A percentile compares a stretch with the other conserved stretches of the same genome.
Conservation (phyloP, 768 basidiomycete genomes). For the Termitomyces sp. region DNA sequence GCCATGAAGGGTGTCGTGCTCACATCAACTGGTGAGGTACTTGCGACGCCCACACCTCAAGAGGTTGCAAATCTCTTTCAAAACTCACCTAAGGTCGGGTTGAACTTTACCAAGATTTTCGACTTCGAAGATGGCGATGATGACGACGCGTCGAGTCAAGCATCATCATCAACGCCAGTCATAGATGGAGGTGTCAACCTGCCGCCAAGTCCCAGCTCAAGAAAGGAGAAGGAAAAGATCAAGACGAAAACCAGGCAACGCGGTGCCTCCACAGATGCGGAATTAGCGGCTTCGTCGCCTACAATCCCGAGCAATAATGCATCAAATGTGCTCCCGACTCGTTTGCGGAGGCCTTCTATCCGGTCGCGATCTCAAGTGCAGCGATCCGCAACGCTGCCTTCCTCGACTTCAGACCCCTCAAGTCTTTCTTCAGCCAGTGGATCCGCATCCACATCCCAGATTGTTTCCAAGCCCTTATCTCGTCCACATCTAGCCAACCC, state of each 20-base stretch:
- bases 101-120: slow-evolving; percentile 77
- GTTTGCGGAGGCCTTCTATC: slow-evolving; percentile 54
- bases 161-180: slow-evolving; percentile 16
- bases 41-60: slow-evolving; percentile 65
- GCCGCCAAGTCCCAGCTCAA: slow-evolving; percentile 43
- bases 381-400: slow-evolving; percentile 18
- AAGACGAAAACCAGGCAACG: slow-evolving; percentile 16
- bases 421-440: slow-evolving; percentile 17
- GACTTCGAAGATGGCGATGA: slow-evolving; percentile 51
- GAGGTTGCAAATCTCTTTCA: slow-evolving; percentile 66
- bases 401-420: slow-evolving; percentile 37
- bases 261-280: slow-evolving; percentile 13
- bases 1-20: slow-evolving; percentile 79
- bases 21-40: slow-evolving; percentile 69
- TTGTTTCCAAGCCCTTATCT: slow-evolving; percentile 33
- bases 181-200: slow-evolving; percentile 26
- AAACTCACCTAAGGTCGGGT: slow-evolving; percentile 61
- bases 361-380: slow-evolving; percentile 29
- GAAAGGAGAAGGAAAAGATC: slow-evolving; percentile 34
- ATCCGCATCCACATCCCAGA: slow-evolving; percentile 15
- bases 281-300: slow-evolving; percentile 17
- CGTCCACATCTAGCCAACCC: slow-evolving; percentile 35
- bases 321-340: slow-evolving; percentile 31
- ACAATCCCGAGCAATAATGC: slow-evolving; percentile 6
- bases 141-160: slow-evolving; percentile 15